Conservation (phyloP, 306 rosid genomes). For the Malus asiatica region DNA sequence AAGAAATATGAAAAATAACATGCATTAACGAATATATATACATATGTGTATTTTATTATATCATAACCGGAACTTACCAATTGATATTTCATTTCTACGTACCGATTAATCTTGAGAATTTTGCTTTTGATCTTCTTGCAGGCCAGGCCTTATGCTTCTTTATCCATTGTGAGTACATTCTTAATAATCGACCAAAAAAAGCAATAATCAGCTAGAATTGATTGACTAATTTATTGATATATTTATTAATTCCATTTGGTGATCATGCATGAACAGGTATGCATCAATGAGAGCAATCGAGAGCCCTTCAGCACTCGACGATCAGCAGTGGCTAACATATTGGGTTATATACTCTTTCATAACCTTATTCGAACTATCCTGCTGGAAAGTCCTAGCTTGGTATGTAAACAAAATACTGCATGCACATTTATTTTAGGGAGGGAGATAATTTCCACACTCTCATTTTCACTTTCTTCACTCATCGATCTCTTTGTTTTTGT, state of each 20-base stretch:
- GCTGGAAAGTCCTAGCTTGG: slow-evolving; percentile 61
- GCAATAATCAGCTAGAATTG: not conserved
- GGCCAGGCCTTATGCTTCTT: slow-evolving; percentile 87
- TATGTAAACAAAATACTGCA: slow-evolving; percentile 4
- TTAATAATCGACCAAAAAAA: not conserved
- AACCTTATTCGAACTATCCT: slow-evolving; percentile 72
- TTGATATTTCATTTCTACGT: not conserved
- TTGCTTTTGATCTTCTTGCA: slow-evolving; percentile 20
- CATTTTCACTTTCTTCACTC: too few species aligned
- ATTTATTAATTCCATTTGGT: not conserved
- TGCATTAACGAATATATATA: too few species aligned
- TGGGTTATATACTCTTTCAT: slow-evolving; percentile 81
- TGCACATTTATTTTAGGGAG: not conserved
- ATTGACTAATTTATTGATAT: not conserved
- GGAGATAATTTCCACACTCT: not conserved
- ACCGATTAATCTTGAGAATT: not conserved
- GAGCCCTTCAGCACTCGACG: slow-evolving; percentile 80
- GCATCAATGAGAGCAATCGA: slow-evolving; percentile 88
- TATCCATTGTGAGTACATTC: slow-evolving; percentile 75
- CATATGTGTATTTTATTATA: not conserved
- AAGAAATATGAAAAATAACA: too few species aligned
- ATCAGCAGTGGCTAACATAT: slow-evolving; percentile 92
- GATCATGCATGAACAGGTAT: slow-evolving; percentile 37
- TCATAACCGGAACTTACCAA: too few species aligned
- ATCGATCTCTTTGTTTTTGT: too few species aligned